A percentile compares a stretch with the other conserved stretches of the same genome.
phyloP scores from a whole-genome alignment of 164 flowering plant genomes.

The Chimonanthus salicifolius region DNA sequence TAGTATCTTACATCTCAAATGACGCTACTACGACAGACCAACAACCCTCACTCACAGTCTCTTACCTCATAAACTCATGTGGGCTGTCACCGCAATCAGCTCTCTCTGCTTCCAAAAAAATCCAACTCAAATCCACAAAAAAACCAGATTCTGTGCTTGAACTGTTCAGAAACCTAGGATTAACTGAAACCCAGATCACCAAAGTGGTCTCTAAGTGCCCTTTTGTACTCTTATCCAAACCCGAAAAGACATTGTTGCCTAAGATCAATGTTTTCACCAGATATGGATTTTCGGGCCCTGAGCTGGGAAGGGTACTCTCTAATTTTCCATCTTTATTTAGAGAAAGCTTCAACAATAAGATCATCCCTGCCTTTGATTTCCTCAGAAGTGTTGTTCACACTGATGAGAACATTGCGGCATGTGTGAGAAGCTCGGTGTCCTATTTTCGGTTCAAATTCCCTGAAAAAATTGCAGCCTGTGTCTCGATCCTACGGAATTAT shows the following conservation, averaged over 20 bases:
- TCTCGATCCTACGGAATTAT: background rate
- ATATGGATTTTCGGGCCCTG: background rate
- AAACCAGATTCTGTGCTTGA: background rate
- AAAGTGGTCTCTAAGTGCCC: background rate
- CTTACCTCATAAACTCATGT: conserved; percentile 4
- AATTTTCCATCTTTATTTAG: background rate
- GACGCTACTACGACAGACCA: background rate
- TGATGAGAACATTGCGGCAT: background rate
- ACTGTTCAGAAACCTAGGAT: conserved; percentile 3
- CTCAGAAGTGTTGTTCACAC: background rate
- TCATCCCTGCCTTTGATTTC: background rate
- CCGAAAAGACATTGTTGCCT: background rate
- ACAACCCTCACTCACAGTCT: background rate
- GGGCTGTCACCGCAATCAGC: conserved; percentile 1
- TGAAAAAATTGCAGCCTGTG: background rate
- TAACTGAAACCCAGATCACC: background rate
- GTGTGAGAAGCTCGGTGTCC: background rate
- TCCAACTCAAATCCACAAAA: background rate
- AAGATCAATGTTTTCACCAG: background rate
- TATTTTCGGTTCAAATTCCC: background rate
- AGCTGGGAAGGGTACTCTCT: background rate
- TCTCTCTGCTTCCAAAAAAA: background rate
- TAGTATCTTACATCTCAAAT: background rate
- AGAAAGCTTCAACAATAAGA: background rate
- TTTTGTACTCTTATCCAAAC: background rate